Percentiles rank a stretch among this genome's conserved stretches.
phyloP scores from a whole-genome alignment of 768 basidiomycete genomes.

The Lentinus brumalis region DNA sequence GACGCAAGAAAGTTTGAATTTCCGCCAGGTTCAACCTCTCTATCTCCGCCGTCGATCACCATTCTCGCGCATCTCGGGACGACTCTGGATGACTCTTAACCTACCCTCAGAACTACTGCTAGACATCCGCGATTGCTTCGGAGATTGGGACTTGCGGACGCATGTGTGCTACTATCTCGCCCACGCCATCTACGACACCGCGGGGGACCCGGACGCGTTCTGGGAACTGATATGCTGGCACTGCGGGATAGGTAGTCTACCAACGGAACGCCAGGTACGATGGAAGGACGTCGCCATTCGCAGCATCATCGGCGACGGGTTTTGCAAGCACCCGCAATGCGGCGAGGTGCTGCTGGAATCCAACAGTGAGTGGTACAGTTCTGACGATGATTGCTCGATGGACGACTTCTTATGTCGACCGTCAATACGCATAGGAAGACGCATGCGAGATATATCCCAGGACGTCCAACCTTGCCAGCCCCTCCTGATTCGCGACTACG shows the following conservation, averaged over 20 bases:
- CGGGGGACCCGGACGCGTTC: constrained; percentile 17
- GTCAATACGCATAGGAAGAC: neutral
- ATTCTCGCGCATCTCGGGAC: no score
- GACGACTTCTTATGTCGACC: no score
- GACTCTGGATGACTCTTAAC: neutral
- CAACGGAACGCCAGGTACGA: neutral
- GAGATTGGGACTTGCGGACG: constrained; percentile 19
- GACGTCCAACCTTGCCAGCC: no score
- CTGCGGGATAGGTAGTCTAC: constrained; percentile 19
- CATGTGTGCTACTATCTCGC: constrained; percentile 26
- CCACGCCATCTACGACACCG: constrained; percentile 21
- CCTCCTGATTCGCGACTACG: neutral
- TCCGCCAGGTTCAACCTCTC: neutral
- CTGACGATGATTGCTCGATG: neutral
- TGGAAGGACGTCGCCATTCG: constrained; percentile 26
- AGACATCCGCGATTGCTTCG: constrained; percentile 19
- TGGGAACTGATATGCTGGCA: constrained; percentile 16
- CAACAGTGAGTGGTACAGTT: constrained; percentile 12
- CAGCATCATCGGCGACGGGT: constrained; percentile 20
- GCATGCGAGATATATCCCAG: no score
- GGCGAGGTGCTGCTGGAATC: constrained; percentile 17
- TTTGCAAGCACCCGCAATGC: constrained; percentile 21
- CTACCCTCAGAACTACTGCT: constrained; percentile 23
- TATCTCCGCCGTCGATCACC: neutral
- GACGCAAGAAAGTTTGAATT: neutral